phyloP scores from a whole-genome alignment of 73 alveolate genomes.

The Paramecium octaurelia region DNA sequence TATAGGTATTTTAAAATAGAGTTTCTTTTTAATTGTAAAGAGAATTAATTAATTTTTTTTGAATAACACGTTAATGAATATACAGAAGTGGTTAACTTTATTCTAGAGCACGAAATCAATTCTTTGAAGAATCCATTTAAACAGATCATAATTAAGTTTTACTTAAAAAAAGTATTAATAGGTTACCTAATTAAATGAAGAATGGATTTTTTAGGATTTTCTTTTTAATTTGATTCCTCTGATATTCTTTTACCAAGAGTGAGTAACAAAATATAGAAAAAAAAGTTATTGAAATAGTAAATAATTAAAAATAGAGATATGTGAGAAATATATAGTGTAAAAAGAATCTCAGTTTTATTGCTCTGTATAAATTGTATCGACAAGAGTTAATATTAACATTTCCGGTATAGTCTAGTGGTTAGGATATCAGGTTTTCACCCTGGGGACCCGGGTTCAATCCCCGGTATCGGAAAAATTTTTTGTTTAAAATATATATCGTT shows the following conservation, averaged over 20 bases:
- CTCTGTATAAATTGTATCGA: neutral
- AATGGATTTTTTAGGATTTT: neutral
- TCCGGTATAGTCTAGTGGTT: constrained; percentile 60
- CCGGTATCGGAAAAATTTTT: constrained; percentile 56
- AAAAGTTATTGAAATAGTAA: neutral
- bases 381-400: neutral
- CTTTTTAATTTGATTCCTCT: neutral
- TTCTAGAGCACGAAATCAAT: no score
- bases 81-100: no score
- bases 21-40: no score
- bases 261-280: neutral
- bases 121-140: no score
- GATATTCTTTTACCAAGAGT: neutral
- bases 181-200: no score
- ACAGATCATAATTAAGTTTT: no score
- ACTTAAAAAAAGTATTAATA: no score
- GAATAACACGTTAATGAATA: no score
- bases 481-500: neutral
- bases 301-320: no score
- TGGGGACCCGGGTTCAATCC: constrained; percentile 63
- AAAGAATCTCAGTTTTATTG: neutral
- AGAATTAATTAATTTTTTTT: no score
- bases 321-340: neutral
- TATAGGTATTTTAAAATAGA: no score
- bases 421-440: constrained; percentile 61